Evolutionary conservation across 345 rosid genomes (phyloP), one percentile per base, ranked within the genome.

Genomic region (Eutrema heterophyllum): DNA sequence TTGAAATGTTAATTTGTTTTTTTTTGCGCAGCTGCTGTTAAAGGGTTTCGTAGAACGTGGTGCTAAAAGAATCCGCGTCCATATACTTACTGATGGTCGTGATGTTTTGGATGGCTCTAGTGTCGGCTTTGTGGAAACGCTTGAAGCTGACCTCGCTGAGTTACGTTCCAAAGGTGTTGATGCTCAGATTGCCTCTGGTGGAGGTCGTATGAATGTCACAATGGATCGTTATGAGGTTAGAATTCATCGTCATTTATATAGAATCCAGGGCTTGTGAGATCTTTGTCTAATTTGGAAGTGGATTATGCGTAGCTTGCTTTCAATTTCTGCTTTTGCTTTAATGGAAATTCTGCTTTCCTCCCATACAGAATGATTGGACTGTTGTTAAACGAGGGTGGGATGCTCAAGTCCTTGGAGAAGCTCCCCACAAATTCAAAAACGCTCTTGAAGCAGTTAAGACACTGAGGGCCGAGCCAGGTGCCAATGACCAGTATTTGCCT

Each of bases 391-490:
- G 98, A 65, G 99, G 99, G 50, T 95, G 99, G 99, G 97, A 95
- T 80, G 99, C 99, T 72, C 99, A 95, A 77, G 97, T 95, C 72
- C 97, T 95, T 41, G 99, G 99, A 36, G 97, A 90, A 87, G 97
- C 99, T 66, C 99, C 96, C 2, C 64, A 92, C 86, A 90, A 92
- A 81, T 95, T 95, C 63, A 86, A 33, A 38, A 86, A 50, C 69
- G 91, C 98, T 8, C 77, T 92, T 69, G 97, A 95, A 83, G 99
- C 99, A 7, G 86, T 92, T 67, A 89, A 88, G 86, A 90, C 76
- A 71, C 73, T 95, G 78, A 86, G 99, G 78, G 83, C 78, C 15
- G 84, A 64, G 3, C 81, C 86, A 67, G 85, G 86, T 10, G 88
- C 91, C 10, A 92, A 83, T 67, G 98, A 95, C 70, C 99, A 95